A percentile compares a stretch with the other conserved stretches of the same genome.
Conservation (phyloP, 2,329 filamentous ascomycete species). For the Coniochaeta ligniaria region DNA sequence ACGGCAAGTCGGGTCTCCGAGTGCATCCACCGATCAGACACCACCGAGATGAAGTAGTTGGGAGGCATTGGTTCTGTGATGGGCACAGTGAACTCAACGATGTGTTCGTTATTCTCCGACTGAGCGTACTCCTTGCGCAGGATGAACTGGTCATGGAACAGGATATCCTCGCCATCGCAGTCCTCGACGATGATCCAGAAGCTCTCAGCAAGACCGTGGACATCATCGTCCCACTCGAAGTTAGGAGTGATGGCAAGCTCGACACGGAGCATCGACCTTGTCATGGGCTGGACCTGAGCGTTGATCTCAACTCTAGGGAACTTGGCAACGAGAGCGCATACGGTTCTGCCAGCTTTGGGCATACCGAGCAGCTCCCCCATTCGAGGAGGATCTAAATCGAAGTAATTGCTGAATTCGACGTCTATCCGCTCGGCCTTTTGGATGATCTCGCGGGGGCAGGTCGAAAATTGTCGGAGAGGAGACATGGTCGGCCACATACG, state of each 20-base stretch:
- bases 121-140: conserved; percentile 83
- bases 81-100: conserved; percentile 92
- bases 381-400: conserved; percentile 89
- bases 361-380: conserved; percentile 93
- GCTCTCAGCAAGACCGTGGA: conserved; percentile 83
- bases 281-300: conserved; percentile 90
- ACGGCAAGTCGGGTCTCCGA: conserved; percentile 89
- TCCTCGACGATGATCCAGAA: conserved; percentile 99
- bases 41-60: conserved; percentile 93
- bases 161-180: conserved; percentile 90
- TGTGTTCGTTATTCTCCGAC: conserved; percentile 82
- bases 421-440: conserved; percentile 93
- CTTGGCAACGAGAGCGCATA: conserved; percentile 81
- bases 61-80: conserved; percentile 97
- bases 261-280: conserved; percentile 83
- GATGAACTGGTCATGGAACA: conserved; percentile 92
- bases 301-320: conserved; percentile 91
- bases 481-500: conserved; percentile 99
- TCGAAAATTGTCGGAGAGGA: conserved; percentile 82
- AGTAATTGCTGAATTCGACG: conserved; percentile 88
- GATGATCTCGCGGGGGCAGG: conserved; percentile 76
- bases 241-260: conserved; percentile 89
- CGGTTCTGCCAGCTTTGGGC: conserved; percentile 77
- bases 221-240: conserved; percentile 87
- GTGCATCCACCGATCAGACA: conserved; percentile 98